Percentiles rank a stretch among this genome's conserved stretches.
These are phyloP conservation scores for Arthromyces matolae DNA, from an alignment of 768 basidiomycete genomes.

Conservation along the genomic window DNA sequence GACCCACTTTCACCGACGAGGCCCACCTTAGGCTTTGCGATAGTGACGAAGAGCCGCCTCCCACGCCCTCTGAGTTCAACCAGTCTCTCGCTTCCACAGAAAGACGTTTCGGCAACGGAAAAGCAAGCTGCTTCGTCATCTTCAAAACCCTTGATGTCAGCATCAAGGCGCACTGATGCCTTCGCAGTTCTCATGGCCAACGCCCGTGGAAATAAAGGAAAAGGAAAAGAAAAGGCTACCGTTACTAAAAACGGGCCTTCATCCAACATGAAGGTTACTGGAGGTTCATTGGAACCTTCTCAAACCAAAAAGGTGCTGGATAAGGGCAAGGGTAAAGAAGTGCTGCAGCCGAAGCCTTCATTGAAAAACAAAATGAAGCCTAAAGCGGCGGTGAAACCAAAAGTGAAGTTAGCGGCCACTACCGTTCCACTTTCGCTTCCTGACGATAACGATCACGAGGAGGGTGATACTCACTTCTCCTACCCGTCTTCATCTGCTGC, in stretches of 20 bases:
- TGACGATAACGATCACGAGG: background rate
- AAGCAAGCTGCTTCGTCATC: background rate
- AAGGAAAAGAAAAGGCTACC: conserved; percentile 19
- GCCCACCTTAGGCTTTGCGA: conserved; percentile 11
- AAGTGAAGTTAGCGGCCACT: conserved; percentile 28
- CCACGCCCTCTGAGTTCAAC: conserved; percentile 28
- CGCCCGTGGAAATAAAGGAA: conserved; percentile 20
- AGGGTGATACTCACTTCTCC: background rate
- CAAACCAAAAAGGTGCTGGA: conserved; percentile 2
- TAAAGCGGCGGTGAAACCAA: conserved; percentile 19
- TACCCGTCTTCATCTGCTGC: background rate
- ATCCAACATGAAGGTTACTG: conserved; percentile 1
- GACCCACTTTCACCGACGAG: conserved; percentile 7
- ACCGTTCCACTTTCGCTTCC: conserved; percentile 1
- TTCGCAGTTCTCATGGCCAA: conserved; percentile 32
- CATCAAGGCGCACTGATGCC: conserved; percentile 23
- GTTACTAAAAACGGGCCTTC: conserved; percentile 10
- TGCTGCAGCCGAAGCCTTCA: conserved; percentile 23
- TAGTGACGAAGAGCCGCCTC: conserved; percentile 27
- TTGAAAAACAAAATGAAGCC: conserved; percentile 35
- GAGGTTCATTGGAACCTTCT: conserved; percentile 6
- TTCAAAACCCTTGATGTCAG: conserved; percentile 8
- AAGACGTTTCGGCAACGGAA: background rate
- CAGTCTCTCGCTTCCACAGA: conserved; percentile 1
- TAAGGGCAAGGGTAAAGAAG: conserved; percentile 13